Conservation (phyloP, 2,329 filamentous ascomycete species). For the Fusarium sp. region DNA sequence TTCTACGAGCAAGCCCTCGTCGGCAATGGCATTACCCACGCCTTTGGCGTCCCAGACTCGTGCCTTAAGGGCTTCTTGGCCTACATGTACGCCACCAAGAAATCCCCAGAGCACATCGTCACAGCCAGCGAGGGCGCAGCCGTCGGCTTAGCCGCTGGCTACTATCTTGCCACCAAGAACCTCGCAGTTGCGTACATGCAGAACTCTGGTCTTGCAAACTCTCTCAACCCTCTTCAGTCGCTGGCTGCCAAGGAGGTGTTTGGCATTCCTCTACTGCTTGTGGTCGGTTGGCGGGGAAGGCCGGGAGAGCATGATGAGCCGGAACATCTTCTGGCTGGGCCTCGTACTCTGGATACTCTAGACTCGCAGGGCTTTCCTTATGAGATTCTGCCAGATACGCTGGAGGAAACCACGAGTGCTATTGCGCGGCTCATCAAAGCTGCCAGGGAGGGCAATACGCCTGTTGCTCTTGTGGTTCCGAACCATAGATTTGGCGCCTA, state of each 20-base stretch:
- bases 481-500: conserved; percentile 4
- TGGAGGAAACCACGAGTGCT: not conserved
- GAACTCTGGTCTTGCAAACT: conserved; percentile 3
- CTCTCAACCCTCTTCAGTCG: conserved; percentile 20
- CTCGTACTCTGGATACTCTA: conserved; percentile 5
- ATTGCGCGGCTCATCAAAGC: not conserved
- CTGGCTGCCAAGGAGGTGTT: conserved; percentile 22
- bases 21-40: conserved; percentile 4
- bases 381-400: conserved; percentile 2
- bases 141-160: conserved; percentile 1
- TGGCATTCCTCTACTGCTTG: conserved; percentile 21
- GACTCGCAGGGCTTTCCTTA: conserved; percentile 2
- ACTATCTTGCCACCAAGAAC: not conserved
- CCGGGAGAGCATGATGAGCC: conserved; percentile 18
- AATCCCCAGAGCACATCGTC: conserved; percentile 1
- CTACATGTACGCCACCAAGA: not conserved
- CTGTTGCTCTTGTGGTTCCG: conserved; percentile 1
- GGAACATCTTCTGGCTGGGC: not conserved
- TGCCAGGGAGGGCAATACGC: not conserved
- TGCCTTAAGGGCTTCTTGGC: conserved; percentile 4
- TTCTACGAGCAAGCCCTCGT: conserved; percentile 13
- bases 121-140: conserved; percentile 9
- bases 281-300: conserved; percentile 14
- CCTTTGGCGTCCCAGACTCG: conserved; percentile 5
- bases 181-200: conserved; percentile 10